phyloP scores from a whole-genome alignment of 2,329 filamentous ascomycete species.

The Penicillium sp. region DNA sequence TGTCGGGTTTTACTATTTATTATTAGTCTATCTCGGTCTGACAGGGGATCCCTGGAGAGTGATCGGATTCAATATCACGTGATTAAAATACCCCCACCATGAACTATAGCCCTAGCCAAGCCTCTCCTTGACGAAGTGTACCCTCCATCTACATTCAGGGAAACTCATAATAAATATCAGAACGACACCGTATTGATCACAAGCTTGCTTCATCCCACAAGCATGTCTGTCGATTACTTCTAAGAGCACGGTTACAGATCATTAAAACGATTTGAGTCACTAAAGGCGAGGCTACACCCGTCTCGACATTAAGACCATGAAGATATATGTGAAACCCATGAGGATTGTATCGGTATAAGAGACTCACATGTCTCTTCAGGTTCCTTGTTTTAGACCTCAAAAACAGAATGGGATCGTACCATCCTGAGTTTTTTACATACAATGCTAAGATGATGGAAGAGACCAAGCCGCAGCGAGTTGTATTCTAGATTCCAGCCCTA shows the following conservation, averaged over 20 bases:
- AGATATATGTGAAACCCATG: neutral
- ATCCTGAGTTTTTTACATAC: neutral
- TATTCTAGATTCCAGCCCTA: too few species aligned
- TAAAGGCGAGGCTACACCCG: neutral
- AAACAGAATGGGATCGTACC: neutral
- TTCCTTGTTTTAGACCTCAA: neutral
- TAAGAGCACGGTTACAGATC: neutral
- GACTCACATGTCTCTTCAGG: neutral
- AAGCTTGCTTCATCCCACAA: neutral
- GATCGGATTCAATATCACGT: neutral
- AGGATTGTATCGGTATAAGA: neutral
- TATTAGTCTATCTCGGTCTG: neutral
- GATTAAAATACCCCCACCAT: neutral
- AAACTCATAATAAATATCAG: neutral
- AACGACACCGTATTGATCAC: neutral
- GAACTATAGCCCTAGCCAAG: constrained; percentile 1
- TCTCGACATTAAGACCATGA: neutral
- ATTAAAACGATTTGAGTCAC: neutral
- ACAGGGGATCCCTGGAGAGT: neutral
- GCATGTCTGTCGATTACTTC: neutral
- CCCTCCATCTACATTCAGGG: neutral
- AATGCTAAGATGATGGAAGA: neutral
- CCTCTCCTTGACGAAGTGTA: neutral
- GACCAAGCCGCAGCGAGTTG: neutral
- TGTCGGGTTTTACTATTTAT: neutral